phyloP scores from a whole-genome alignment of 2,329 filamentous ascomycete species.

The Rutstroemia sp. region DNA sequence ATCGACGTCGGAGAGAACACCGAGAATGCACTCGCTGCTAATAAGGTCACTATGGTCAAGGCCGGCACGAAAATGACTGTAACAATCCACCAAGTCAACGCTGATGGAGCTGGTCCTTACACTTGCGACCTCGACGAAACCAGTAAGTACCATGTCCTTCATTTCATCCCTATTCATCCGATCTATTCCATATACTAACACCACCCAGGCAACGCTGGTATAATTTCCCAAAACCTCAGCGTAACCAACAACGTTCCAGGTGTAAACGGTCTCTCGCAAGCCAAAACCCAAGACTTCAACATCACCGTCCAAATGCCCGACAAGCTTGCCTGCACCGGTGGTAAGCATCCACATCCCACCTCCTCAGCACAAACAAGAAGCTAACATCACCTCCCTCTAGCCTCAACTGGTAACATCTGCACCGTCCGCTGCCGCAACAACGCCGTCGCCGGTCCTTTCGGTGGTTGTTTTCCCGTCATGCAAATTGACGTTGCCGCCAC shows the following conservation, averaged over 20 bases:
- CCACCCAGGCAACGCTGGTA: conserved; percentile 28
- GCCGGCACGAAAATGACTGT: conserved; percentile 39
- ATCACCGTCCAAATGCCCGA: conserved; percentile 47
- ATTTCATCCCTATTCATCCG: not conserved
- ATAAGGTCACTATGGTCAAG: conserved; percentile 42
- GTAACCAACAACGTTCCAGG: conserved; percentile 55
- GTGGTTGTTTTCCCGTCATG: conserved; percentile 50
- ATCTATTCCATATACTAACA: not conserved
- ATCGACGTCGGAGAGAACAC: conserved; percentile 54
- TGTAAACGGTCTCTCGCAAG: conserved; percentile 47
- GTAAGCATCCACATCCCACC: conserved; percentile 29
- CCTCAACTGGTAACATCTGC: conserved; percentile 46
- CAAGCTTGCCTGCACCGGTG: conserved; percentile 42
- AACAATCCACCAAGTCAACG: conserved; percentile 47
- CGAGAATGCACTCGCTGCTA: conserved; percentile 41
- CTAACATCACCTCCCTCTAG: not conserved
- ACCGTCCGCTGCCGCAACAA: conserved; percentile 54
- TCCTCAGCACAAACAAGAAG: not conserved
- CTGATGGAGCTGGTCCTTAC: conserved; percentile 49
- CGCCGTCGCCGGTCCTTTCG: conserved; percentile 48
- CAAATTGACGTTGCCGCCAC: conserved; percentile 40
- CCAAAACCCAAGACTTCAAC: conserved; percentile 37
- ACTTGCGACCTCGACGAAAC: conserved; percentile 45
- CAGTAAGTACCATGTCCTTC: conserved; percentile 18
- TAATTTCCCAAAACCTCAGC: conserved; percentile 40